Conservation (phyloP, 2,329 filamentous ascomycete genomes). For the Ophiostoma angusticollis region DNA sequence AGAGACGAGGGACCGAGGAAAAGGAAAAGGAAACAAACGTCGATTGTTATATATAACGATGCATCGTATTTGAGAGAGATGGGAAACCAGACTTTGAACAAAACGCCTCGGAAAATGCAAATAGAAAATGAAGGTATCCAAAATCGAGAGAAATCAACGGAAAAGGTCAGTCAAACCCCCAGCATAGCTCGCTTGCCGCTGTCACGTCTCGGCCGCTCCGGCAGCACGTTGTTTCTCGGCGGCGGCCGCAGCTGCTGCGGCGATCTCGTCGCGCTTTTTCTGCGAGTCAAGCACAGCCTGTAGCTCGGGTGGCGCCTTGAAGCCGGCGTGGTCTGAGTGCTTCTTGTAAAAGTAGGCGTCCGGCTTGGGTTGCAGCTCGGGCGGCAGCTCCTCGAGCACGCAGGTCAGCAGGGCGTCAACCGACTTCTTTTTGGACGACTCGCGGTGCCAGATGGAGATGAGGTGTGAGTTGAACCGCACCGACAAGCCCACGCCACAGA, state of each 20-base stretch:
- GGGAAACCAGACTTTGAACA: no score
- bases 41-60: no score
- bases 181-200: neutral
- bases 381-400: constrained; percentile 60
- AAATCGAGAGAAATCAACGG: neutral
- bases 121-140: no score
- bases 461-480: constrained; percentile 83
- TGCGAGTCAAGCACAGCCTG: constrained; percentile 45
- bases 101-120: no score
- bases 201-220: neutral
- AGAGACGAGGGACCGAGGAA: no score
- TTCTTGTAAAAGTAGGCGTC: constrained; percentile 76
- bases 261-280: constrained; percentile 30
- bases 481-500: constrained; percentile 78
- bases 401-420: constrained; percentile 61
- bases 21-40: no score
- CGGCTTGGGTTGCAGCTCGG: constrained; percentile 58
- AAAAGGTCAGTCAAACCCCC: no score
- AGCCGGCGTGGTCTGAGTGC: constrained; percentile 78
- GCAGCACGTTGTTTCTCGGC: constrained; percentile 8
- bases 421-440: constrained; percentile 66
- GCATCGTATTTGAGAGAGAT: no score
- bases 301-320: constrained; percentile 50
- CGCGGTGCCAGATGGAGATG: constrained; percentile 87
- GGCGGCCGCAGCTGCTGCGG: constrained; percentile 15